Percentiles rank a stretch among this genome's conserved stretches.
Conservation (phyloP, 192 early-diverging fungal species). For the Geranomyces variabilis region DNA sequence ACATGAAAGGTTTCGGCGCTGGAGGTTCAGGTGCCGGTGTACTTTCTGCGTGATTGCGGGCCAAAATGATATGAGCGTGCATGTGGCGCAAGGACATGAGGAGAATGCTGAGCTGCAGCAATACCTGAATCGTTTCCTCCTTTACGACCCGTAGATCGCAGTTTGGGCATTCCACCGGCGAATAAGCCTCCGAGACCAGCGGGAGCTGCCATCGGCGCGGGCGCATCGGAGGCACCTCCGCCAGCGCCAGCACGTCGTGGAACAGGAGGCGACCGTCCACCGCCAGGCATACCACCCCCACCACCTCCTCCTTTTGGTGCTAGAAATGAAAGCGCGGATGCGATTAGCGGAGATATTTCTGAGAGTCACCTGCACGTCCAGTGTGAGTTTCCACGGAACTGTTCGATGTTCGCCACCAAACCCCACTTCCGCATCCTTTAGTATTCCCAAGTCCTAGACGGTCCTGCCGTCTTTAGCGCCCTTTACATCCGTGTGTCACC, state of each 20-base stretch:
- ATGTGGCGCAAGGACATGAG: background rate
- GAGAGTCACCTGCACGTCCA: no score
- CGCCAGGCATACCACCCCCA: constrained; percentile 25
- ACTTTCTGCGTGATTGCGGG: background rate
- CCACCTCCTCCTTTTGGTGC: constrained; percentile 40
- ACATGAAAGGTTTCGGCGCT: constrained; percentile 21
- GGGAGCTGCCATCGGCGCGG: constrained; percentile 25
- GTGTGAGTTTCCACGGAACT: no score
- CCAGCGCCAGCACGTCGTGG: constrained; percentile 31
- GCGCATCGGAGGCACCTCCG: constrained; percentile 34
- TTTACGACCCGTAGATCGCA: constrained; percentile 43
- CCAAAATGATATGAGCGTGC: background rate
- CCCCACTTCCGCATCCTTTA: no score
- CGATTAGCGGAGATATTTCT: background rate
- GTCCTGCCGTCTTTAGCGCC: no score
- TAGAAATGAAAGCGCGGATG: background rate
- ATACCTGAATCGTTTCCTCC: constrained; percentile 12
- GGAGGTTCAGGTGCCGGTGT: background rate
- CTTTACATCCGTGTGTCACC: no score
- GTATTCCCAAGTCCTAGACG: no score
- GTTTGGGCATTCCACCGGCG: constrained; percentile 64
- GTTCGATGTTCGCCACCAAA: no score
- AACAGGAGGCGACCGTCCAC: constrained; percentile 33
- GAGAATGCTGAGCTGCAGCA: background rate
- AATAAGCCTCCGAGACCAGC: constrained; percentile 58